These are phyloP conservation scores for Phoenix roebelenii DNA, from an alignment of 176 grass and related monocot genomes.

Conservation along the genomic window DNA sequence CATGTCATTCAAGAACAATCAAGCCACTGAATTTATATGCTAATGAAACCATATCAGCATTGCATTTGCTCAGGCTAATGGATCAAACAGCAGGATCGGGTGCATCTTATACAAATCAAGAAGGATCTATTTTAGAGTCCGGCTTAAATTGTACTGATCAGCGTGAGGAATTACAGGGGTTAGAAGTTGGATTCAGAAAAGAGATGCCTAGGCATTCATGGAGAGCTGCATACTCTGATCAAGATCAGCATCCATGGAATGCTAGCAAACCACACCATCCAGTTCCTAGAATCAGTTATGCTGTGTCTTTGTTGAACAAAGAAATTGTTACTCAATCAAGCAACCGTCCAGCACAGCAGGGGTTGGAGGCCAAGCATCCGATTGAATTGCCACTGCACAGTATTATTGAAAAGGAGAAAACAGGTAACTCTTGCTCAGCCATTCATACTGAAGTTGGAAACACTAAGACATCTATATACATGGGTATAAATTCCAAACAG, in stretches of 20 bases:
- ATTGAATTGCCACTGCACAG: background rate
- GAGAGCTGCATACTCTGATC: constrained; percentile 22
- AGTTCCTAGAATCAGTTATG: constrained; percentile 54
- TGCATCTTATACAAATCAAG: constrained; percentile 18
- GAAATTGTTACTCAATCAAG: constrained; percentile 53
- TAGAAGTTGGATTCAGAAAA: constrained; percentile 14
- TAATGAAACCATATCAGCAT: constrained; percentile 45
- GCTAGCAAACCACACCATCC: constrained; percentile 40
- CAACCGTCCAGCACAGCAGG: too few relatives aligned
- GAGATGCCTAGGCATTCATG: constrained; percentile 17
- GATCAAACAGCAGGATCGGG: constrained; percentile 29
- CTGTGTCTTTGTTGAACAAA: constrained; percentile 45
- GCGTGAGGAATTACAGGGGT: constrained; percentile 18
- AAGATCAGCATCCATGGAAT: constrained; percentile 26
- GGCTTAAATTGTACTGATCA: constrained; percentile 13
- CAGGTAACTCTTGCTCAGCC: background rate
- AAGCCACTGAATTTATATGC: constrained; percentile 18
- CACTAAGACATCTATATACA: background rate
- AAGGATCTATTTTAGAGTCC: constrained; percentile 18
- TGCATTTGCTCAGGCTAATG: constrained; percentile 54
- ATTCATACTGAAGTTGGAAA: background rate
- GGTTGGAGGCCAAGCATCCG: too few relatives aligned
- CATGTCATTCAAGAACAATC: constrained; percentile 24
- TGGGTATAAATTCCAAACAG: background rate
- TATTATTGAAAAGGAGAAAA: background rate